These are phyloP conservation scores for Talaromyces liani DNA, from an alignment of 495 filamentous ascomycete species.

Conservation along the genomic window DNA sequence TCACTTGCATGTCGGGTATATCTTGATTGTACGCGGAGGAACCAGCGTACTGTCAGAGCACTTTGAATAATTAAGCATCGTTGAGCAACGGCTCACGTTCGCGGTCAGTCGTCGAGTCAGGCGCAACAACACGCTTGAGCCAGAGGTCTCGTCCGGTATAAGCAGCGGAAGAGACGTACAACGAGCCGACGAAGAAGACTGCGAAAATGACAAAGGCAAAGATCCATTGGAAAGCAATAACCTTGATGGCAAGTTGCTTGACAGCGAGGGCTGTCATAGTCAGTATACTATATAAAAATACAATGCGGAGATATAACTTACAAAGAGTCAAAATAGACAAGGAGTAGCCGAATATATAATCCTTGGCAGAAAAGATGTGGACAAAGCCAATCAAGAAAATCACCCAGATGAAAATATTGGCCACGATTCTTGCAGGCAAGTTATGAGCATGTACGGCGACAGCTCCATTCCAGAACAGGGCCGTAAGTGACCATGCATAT, in stretches of 20 bases:
- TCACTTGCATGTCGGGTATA: neutral
- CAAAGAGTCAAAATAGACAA: constrained; percentile 64
- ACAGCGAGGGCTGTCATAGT: constrained; percentile 55
- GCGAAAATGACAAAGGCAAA: constrained; percentile 81
- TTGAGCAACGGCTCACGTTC: constrained; percentile 38
- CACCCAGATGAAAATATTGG: constrained; percentile 81
- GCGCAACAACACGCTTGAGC: constrained; percentile 29
- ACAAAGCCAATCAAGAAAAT: constrained; percentile 65
- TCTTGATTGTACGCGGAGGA: neutral
- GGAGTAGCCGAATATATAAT: constrained; percentile 76
- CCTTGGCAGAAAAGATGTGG: constrained; percentile 62
- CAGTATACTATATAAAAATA: neutral
- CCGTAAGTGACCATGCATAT: constrained; percentile 75
- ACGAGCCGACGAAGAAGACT: constrained; percentile 57
- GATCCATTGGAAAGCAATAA: constrained; percentile 80
- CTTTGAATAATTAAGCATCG: constrained; percentile 11
- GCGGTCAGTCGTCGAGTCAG: constrained; percentile 27
- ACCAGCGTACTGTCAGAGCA: neutral
- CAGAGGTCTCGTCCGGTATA: constrained; percentile 47
- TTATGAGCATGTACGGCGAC: constrained; percentile 56
- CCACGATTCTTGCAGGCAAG: constrained; percentile 63
- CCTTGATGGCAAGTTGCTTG: constrained; percentile 60
- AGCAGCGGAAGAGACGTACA: constrained; percentile 56
- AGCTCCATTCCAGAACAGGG: constrained; percentile 81
- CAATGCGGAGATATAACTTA: constrained; percentile 28